Evolutionary conservation across 148 eudicot species (phyloP).

Genomic region (Chenopodium suecicum): DNA sequence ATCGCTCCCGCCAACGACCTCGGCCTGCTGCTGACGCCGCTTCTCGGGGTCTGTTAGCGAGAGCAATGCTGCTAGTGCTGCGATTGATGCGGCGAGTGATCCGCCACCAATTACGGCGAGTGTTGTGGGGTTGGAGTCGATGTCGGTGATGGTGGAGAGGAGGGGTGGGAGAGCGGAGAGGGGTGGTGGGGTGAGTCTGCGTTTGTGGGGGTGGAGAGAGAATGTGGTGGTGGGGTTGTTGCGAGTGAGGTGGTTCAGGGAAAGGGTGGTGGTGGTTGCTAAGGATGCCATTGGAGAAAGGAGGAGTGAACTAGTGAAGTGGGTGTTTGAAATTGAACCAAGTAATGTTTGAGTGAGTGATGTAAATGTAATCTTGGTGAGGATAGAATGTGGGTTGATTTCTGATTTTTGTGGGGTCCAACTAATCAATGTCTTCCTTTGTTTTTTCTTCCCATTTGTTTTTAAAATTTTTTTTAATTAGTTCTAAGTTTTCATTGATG

Average conservation of each 20-base stretch:
- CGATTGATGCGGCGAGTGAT: constrained; percentile 63
- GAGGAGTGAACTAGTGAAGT: too few species aligned
- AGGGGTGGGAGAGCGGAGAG: constrained; percentile 52
- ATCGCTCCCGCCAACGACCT: constrained; percentile 88
- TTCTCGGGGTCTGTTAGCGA: constrained; percentile 78
- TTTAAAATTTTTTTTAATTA: too few species aligned
- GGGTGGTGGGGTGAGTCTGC: not conserved
- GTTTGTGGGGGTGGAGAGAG: constrained; percentile 15
- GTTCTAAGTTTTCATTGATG: too few species aligned
- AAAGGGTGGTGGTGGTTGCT: constrained; percentile 1
- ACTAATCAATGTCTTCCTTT: not conserved
- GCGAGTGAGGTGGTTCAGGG: constrained; percentile 20
- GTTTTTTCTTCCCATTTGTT: not conserved
- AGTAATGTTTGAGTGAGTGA: not conserved
- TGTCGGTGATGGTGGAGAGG: constrained; percentile 35
- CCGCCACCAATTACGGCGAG: constrained; percentile 69
- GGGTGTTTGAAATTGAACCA: not conserved
- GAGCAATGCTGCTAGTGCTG: constrained; percentile 66
- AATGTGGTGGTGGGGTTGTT: not conserved
- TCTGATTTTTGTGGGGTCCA: constrained; percentile 5
- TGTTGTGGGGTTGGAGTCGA: constrained; percentile 42
- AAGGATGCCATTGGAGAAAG: not conserved
- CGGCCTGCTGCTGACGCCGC: constrained; percentile 85
- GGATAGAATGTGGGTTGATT: not conserved
- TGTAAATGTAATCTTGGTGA: not conserved